phyloP scores from a whole-genome alignment of 176 grass and related monocot genomes.

The Panicum miliaceum region DNA sequence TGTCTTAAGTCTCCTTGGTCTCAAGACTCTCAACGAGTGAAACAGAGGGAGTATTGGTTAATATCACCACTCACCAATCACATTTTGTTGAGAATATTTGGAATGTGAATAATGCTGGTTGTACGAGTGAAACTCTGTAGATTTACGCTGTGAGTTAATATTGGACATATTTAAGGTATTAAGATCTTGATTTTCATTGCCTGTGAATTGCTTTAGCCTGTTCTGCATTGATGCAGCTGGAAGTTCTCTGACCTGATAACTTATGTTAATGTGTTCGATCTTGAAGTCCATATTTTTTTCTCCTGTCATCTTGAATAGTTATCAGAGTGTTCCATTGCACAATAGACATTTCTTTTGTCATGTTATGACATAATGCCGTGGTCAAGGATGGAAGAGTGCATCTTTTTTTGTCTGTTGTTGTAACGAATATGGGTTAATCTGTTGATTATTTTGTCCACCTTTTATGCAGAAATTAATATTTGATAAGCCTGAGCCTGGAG shows the following conservation, averaged over 20 bases:
- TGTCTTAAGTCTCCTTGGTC: not conserved
- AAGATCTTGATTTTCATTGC: not conserved
- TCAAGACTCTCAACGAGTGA: not conserved
- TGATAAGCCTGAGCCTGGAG: constrained; percentile 77
- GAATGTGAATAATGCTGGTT: not conserved
- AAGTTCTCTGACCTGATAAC: not conserved
- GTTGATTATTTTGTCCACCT: not conserved
- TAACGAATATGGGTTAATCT: constrained; percentile 24
- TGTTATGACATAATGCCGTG: not conserved
- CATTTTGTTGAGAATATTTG: constrained; percentile 26
- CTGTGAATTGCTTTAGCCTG: not conserved
- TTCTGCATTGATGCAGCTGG: not conserved
- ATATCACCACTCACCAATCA: too few relatives aligned
- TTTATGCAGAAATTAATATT: constrained; percentile 92
- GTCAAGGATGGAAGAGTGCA: not conserved
- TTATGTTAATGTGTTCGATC: not conserved
- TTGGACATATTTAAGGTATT: not conserved
- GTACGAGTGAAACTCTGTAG: not conserved
- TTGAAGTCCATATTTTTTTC: not conserved
- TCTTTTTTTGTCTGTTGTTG: constrained; percentile 1
- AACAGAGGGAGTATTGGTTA: not conserved
- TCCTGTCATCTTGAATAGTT: constrained; percentile 14
- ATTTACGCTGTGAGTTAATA: not conserved
- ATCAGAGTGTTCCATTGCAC: not conserved
- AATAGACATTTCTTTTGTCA: constrained; percentile 20